Evolutionary conservation across 2,329 filamentous ascomycete genomes (phyloP), one percentile per base, ranked within the genome.

Genomic region (Penicillium sp.): DNA sequence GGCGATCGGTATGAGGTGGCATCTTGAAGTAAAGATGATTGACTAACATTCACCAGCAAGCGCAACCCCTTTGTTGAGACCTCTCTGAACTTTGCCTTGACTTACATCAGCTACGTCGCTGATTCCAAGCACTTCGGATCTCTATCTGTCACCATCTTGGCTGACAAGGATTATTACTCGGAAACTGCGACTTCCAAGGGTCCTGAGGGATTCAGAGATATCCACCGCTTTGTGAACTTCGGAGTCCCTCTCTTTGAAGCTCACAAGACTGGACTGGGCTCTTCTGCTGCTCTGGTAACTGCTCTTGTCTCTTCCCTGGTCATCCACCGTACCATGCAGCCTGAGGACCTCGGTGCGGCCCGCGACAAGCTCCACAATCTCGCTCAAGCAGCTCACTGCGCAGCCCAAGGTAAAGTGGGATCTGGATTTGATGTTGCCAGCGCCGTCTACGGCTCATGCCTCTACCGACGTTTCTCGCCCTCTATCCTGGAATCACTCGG

Each of bases 131-230:
- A 85, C 46, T 72, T 94, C 67, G 81, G 81, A 13, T 84, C 92
- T 4, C 77, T 88, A 29, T 85, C 85, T 13, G 84, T 97, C 71
- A 92, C 89, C 57, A 93, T 99, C 70, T 83, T 97, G 34, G 93
- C 94, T 56, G 92, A 97, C 76, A 92, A 94, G 68, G 90, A 95
- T 77, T 99, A 99, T 82, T 99, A 97, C 79, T 97, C 94, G 4
- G 85, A 87, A 55, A 81, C 86, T 3, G 71, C 78, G 24, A 69
- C 78, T 16, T 69, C 72, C 51, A 72, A 66, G 44, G 61, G 61
- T 13, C 61, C 67, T 54, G 31, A 34, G 70, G 67, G 22, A 67
- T 63, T 54, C 68, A 65, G 61, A 54, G 74, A 62, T 10, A 67
- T 62, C 24, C 69, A 68, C 14, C 85, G 85, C 57, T 97, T 97